Evolutionary conservation across 139 green algal genomes (phyloP), one percentile per base, ranked within the genome.

Genomic region (Coelastrella sp.): DNA sequence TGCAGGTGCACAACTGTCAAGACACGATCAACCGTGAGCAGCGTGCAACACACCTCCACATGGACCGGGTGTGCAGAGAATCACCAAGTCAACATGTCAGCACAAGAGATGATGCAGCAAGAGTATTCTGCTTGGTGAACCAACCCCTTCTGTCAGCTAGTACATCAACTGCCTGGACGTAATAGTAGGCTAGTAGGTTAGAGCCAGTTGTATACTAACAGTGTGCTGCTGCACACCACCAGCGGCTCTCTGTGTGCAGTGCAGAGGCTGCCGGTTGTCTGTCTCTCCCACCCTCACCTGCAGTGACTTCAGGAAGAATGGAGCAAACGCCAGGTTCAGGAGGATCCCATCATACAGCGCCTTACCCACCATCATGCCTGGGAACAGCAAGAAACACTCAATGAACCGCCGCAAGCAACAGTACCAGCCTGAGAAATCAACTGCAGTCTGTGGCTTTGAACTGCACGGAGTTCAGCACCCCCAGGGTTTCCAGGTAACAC

Each of bases 301-400:
- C n/a, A 97, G 84, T 6, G 90, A 61, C n/a, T 88, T 81, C 68
- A 96, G 85, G 87, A 98, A 97, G 91, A 98, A 98, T 63, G 95
- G 94, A 9, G 96, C 96, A 61, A 98, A 94, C 9, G 92, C 91
- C 20, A 96, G 81, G 70, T 97, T 94, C 66, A 98, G 84, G 82
- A 98, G 93, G 65, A 98, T 93, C 22, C 96, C 96, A 88, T 98
- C 96, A 89, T 97, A 98, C 90, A 97, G 89, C 9, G 94, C 94
- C 90, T 96, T 96, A 60, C 94, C 95, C 57, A 97, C 91, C 90
- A 96, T 94, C 63, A 94, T 68, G 61, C 94, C 93, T 95, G 89
- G 25, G 6, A 12, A 68, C 58, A 84, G 20, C 60, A 75, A 58
- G 5, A n/a, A 82, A 7, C 4, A 78, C 22, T 63, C 57, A 49